These are phyloP conservation scores for Orbilia ellipsospora DNA, from an alignment of 2,329 filamentous ascomycete genomes.

Conservation along the genomic window DNA sequence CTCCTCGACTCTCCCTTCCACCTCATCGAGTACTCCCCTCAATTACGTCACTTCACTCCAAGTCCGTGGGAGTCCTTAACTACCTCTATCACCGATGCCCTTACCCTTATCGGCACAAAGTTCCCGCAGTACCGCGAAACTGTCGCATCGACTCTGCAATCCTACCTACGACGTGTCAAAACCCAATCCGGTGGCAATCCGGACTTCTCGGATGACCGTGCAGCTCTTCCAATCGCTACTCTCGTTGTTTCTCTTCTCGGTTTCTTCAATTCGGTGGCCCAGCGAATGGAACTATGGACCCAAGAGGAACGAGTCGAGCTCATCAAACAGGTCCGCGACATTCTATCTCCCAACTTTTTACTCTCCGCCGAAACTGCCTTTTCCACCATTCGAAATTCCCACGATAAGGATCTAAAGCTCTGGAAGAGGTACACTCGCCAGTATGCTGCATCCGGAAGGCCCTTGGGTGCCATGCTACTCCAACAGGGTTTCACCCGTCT, in stretches of 20 bases:
- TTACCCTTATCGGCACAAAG: conserved; percentile 81
- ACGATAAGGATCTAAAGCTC: conserved; percentile 71
- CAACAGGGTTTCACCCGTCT: conserved; percentile 90
- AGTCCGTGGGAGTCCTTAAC: conserved; percentile 89
- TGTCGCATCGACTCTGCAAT: conserved; percentile 74
- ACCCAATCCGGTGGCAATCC: conserved; percentile 57
- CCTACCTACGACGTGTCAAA: conserved; percentile 72
- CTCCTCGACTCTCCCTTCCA: conserved; percentile 86
- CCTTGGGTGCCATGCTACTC: conserved; percentile 88
- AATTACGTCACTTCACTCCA: conserved; percentile 82
- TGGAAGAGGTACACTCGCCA: conserved; percentile 89
- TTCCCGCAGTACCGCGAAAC: conserved; percentile 75
- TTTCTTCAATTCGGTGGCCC: conserved; percentile 84
- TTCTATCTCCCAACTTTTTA: conserved; percentile 86
- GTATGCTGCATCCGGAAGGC: conserved; percentile 81
- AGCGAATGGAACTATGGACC: conserved; percentile 83
- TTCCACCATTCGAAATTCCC: conserved; percentile 85
- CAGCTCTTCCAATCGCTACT: conserved; percentile 76
- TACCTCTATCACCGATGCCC: conserved; percentile 79
- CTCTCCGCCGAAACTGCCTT: conserved; percentile 88
- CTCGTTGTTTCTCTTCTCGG: conserved; percentile 87
- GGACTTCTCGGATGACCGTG: conserved; percentile 64
- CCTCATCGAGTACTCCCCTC: conserved; percentile 80
- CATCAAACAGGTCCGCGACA: conserved; percentile 75
- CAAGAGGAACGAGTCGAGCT: conserved; percentile 76